These are phyloP conservation scores for Plasmopara halstedii DNA, from an alignment of 352 stramenopile species.

Conservation along the genomic window DNA sequence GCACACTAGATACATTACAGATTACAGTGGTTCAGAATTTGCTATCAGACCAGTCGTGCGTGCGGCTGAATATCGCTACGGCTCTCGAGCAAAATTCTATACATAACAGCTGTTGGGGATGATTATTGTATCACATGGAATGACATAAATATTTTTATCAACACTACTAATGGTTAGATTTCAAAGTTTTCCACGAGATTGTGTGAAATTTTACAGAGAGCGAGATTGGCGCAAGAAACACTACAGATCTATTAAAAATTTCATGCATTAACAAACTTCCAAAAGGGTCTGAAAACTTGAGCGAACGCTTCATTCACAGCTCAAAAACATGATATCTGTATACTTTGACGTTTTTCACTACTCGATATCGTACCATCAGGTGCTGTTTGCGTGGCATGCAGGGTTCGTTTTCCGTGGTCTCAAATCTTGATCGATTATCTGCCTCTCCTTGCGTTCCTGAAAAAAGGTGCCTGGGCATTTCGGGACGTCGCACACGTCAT, in stretches of 20 bases:
- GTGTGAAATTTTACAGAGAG: constrained; percentile 2
- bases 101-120: constrained; percentile 8
- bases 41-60: too few species aligned
- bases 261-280: too few species aligned
- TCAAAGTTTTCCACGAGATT: too few species aligned
- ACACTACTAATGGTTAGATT: too few species aligned
- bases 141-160: too few species aligned
- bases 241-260: too few species aligned
- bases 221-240: neutral
- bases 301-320: neutral
- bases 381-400: neutral
- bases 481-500: constrained; percentile 6
- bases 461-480: constrained; percentile 16
- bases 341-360: constrained; percentile 16
- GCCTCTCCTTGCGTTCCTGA: constrained; percentile 17
- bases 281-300: neutral
- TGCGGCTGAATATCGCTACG: constrained; percentile 14
- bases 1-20: too few species aligned
- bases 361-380: constrained; percentile 11
- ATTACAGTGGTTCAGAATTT: too few species aligned
- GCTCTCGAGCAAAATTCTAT: constrained; percentile 17
- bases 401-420: constrained; percentile 4
- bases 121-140: too few species aligned
- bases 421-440: constrained; percentile 30
- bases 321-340: neutral